A percentile compares a stretch with the other conserved stretches of the same genome.
These are phyloP conservation scores for Amanita rubescens DNA, from an alignment of 768 basidiomycete genomes.

Conservation along the genomic window DNA sequence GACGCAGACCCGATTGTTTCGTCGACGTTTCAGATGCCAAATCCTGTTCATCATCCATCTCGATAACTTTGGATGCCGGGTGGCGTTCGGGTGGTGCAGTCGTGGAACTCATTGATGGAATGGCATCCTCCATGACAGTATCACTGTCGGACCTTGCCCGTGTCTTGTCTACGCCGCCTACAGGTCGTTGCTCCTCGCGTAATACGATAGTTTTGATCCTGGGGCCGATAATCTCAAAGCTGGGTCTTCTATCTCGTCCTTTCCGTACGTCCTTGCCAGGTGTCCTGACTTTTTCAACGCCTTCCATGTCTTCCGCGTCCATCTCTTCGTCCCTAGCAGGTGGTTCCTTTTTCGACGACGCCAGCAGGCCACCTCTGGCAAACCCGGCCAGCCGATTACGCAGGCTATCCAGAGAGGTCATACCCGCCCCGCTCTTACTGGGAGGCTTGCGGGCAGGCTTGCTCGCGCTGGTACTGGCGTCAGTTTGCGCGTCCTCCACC, in stretches of 20 bases:
- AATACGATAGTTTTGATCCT: background rate
- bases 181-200: background rate
- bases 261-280: background rate
- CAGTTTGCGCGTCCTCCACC: constrained; percentile 1
- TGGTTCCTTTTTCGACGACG: background rate
- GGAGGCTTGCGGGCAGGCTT: background rate
- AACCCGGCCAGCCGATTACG: constrained; percentile 45
- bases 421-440: background rate
- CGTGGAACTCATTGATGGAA: constrained; percentile 13
- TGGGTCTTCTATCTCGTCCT: background rate
- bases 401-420: constrained; percentile 25
- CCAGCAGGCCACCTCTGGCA: constrained; percentile 36
- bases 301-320: background rate
- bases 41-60: constrained; percentile 17
- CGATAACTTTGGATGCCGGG: constrained; percentile 11
- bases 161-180: no score
- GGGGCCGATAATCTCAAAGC: background rate
- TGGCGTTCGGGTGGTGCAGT: constrained; percentile 16
- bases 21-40: background rate
- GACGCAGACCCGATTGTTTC: background rate
- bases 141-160: constrained; percentile 7
- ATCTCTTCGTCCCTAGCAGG: background rate
- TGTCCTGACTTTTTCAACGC: background rate
- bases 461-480: background rate
- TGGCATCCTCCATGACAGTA: constrained; percentile 16